phyloP scores from a whole-genome alignment of 371 early-diverging fungal genomes.

The Dichotomocladium elegans region DNA sequence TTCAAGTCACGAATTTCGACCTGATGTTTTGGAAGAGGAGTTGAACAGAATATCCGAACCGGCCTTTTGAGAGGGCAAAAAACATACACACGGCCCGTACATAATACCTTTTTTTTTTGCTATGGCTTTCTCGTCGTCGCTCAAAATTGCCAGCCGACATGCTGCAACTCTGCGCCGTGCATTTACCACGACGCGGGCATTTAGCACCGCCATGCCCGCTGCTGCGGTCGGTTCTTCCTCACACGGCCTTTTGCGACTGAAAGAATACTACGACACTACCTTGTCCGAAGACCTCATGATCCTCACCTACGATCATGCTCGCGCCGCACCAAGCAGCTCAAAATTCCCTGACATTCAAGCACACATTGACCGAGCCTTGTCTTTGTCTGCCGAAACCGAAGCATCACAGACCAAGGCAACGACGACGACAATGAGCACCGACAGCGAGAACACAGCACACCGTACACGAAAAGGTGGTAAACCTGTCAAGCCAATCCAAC shows the following conservation, averaged over 20 bases:
- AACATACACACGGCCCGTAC: too few relatives aligned
- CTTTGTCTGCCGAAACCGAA: slow-evolving; percentile 6
- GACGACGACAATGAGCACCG: not conserved
- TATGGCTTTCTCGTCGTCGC: slow-evolving; percentile 12
- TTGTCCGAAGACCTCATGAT: slow-evolving; percentile 84
- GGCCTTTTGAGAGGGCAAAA: too few relatives aligned
- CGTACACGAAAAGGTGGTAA: slow-evolving; percentile 58
- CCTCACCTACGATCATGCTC: slow-evolving; percentile 75
- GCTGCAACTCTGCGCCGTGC: not conserved
- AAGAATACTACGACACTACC: slow-evolving; percentile 78
- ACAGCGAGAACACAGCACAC: not conserved
- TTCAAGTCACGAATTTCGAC: not conserved
- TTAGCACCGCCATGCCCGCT: slow-evolving; percentile 18
- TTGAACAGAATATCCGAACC: too few relatives aligned
- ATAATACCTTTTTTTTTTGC: too few relatives aligned
- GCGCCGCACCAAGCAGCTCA: slow-evolving; percentile 35
- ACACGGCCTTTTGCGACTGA: slow-evolving; percentile 64
- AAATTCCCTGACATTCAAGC: slow-evolving; percentile 40
- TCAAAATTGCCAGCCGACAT: slow-evolving; percentile 4
- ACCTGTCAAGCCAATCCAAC: slow-evolving; percentile 52
- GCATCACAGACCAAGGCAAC: not conserved
- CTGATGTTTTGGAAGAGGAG: not conserved
- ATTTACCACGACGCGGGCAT: slow-evolving; percentile 15
- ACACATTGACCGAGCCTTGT: slow-evolving; percentile 25
- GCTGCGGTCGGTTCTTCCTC: slow-evolving; percentile 34